phyloP scores from a whole-genome alignment of 257 asterid genomes.

The Rauvolfia tetraphylla region DNA sequence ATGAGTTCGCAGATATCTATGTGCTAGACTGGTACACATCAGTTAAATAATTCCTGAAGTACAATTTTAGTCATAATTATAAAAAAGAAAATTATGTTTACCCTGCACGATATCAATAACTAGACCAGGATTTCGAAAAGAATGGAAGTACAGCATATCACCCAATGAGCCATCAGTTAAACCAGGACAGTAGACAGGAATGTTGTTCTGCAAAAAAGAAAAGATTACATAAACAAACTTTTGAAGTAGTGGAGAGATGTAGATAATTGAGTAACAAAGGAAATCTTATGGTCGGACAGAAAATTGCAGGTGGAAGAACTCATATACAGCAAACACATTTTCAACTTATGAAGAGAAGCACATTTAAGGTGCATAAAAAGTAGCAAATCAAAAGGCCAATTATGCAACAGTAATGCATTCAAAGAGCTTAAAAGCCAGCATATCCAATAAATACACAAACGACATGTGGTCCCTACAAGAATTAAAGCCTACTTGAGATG shows the following conservation, averaged over 20 bases:
- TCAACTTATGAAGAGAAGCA: neutral
- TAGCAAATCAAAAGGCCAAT: neutral
- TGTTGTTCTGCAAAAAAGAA: conserved; percentile 53
- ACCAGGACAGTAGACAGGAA: conserved; percentile 90
- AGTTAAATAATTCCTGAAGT: neutral
- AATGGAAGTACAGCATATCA: conserved; percentile 92
- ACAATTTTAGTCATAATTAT: neutral
- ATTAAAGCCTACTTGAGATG: neutral
- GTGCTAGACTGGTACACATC: neutral
- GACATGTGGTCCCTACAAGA: neutral
- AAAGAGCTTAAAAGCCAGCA: neutral
- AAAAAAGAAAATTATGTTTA: conserved; percentile 11
- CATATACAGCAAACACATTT: neutral
- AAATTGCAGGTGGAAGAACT: neutral
- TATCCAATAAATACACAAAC: neutral
- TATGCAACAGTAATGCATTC: neutral
- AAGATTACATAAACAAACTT: neutral
- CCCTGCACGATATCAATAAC: conserved; percentile 87
- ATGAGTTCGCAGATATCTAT: neutral
- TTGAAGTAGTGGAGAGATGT: neutral
- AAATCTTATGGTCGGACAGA: neutral
- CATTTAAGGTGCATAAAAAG: neutral
- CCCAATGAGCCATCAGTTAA: conserved; percentile 93
- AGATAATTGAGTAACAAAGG: neutral
- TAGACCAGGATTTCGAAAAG: conserved; percentile 70